Evolutionary conservation across 768 basidiomycete genomes (phyloP), one percentile per base, ranked within the genome.

Genomic region (Trametes cingulata): DNA sequence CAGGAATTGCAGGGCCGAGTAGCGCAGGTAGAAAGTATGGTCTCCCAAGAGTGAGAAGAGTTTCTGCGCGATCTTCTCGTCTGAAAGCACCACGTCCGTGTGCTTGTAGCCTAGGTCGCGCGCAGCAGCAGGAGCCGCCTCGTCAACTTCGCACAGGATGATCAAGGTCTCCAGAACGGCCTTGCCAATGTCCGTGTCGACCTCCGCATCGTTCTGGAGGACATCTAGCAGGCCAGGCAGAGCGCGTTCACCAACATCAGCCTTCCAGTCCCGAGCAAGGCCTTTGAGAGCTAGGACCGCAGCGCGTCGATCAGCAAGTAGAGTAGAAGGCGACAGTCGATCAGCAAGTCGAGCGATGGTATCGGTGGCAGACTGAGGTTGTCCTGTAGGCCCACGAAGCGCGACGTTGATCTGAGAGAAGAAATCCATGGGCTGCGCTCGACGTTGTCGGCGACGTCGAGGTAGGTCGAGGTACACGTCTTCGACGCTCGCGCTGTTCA

Each of bases 241-340:
- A 1, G 93, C 90, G 47, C 81, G 80, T 61, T 84, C 80, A 15
- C 93, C 95, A 20, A 98, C 91, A 59, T 97, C 93, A 60, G 87
- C 80, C 72, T 91, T 95, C 79, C 90, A 93, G 73, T 97, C 95
- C 59, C 95, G 84, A 46, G 88, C 79, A 53, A 98, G 86, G 20
- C 95, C 96, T 72, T 98, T 98, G 65, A 99, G 82, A 0, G 93
- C 85, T 52, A 97, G 78, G n/a, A 99, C 89, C 0, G 96, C 90
- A 25, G 96, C 96, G 58, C 93, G 84, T 67, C 97, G 81, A 76
- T 98, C 97, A 29, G 94, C 90, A 15, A 95, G 84, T 24, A 92
- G 85, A 0, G 91, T 88, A 3, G 90, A 86, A n/a, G 95, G 93
- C 19, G 93, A 90, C 20, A 99, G 85, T 29, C 94, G 79, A 71